Base-by-base conservation (phyloP, 495 filamentous ascomycete genomes). In the Trichoderma orchidacearum region DNA sequence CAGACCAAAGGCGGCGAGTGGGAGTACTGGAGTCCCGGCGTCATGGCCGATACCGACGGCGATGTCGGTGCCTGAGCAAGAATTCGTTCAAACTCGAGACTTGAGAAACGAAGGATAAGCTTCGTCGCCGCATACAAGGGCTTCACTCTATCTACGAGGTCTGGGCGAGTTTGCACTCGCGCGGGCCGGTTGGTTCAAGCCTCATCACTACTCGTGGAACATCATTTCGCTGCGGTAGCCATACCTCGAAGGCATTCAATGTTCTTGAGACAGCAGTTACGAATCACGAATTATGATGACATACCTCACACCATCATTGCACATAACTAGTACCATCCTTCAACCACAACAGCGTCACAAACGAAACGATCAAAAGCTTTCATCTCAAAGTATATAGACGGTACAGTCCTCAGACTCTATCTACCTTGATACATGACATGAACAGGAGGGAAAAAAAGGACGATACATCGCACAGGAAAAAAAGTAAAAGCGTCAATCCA, bases 21-120 rank as follows among this genome's bases (percentile, higher is more conserved):
- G 63, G 93, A 97, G 70, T 99, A 95, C 64, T 99, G 93, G 94
- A 90, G 86, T 54, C 94, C 93, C 0, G 77, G 80, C 5, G 84
- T 80, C 50, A 66, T 77, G 66, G 57, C 71, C n/a, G 74, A 66
- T 18, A 15, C 28, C 3, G 59, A 25, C 8, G 3, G 12, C 13
- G 51, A n/a, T 12, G 41, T 18, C 3, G 41, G 15, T 11, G 41
- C 41, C 11, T n/a, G n/a, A n/a, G n/a, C n/a, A n/a, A n/a, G n/a
- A n/a, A n/a, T n/a, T n/a, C n/a, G n/a, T n/a, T n/a, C n/a, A n/a
- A n/a, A n/a, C n/a, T n/a, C n/a, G n/a, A n/a, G n/a, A n/a, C n/a
- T n/a, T n/a, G n/a, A n/a, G n/a, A n/a, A n/a, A n/a, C n/a, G n/a
- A n/a, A n/a, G n/a, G n/a, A n/a, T n/a, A n/a, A n/a, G n/a, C n/a